phyloP scores from a whole-genome alignment of 306 rosid species.

The Sphenostylis stenocarpa region DNA sequence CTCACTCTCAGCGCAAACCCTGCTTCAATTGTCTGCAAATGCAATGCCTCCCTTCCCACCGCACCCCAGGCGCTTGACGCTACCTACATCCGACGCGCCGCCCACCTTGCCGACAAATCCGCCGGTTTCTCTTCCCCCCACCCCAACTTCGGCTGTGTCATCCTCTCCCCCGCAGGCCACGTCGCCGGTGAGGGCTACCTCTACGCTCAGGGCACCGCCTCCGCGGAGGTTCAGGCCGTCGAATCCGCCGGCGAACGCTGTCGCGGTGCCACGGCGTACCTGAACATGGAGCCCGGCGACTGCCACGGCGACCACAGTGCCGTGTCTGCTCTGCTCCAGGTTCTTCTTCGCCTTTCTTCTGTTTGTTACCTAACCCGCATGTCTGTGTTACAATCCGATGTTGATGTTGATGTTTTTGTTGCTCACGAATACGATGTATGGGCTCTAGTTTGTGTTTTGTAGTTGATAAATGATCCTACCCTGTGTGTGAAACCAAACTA shows the following conservation, averaged over 20 bases:
- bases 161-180: slow-evolving; percentile 52
- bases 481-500: slow-evolving; percentile 48
- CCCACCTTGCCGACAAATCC: slow-evolving; percentile 65
- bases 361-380: neutral
- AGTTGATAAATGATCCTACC: slow-evolving; percentile 38
- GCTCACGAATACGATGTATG: slow-evolving; percentile 5
- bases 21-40: slow-evolving; percentile 51
- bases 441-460: slow-evolving; percentile 26
- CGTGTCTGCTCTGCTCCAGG: slow-evolving; percentile 83
- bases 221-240: slow-evolving; percentile 84
- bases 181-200: slow-evolving; percentile 85
- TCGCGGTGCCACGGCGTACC: slow-evolving; percentile 67
- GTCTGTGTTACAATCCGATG: neutral
- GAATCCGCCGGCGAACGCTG: slow-evolving; percentile 55
- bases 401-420: neutral
- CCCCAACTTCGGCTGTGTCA: slow-evolving; percentile 88
- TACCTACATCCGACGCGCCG: slow-evolving; percentile 62
- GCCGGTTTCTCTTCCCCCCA: slow-evolving; percentile 89
- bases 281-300: slow-evolving; percentile 92
- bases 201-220: slow-evolving; percentile 79
- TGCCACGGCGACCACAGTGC: slow-evolving; percentile 81
- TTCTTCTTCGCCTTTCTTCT: slow-evolving; percentile 31
- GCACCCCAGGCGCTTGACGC: slow-evolving; percentile 49
- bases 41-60: slow-evolving; percentile 34
- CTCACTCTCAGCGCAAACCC: slow-evolving; percentile 29